Base-by-base conservation (phyloP, 2,329 filamentous ascomycete genomes). In the Gnomoniopsis smithogilvyi region DNA sequence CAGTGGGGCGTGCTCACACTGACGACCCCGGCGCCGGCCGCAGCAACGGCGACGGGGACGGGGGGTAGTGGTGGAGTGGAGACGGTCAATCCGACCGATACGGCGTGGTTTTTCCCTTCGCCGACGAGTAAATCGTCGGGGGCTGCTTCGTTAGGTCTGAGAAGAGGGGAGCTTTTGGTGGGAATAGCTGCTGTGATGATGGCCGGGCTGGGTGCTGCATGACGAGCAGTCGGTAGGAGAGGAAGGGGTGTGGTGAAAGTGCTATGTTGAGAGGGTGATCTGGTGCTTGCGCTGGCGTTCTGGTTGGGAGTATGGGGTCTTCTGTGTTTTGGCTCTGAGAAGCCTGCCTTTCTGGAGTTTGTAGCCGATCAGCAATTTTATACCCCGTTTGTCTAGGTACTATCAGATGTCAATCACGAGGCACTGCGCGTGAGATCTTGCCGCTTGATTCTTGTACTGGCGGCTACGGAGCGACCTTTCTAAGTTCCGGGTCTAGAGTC, bases 1-100 rank as follows among this genome's bases (percentile, higher is more conserved):
- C 66, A 68, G 21, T 81, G 77, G 78, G 78, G 73, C 7, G 68
- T 72, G 26, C 64, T 81, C 60, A 80, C 78, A 2, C 69, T 81
- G 64, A 69, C 74, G 2, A 72, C 72, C 3, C 64, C 70, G 12
- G 75, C 75, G 22, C 65, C 70, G 14, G 60, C 68, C 34, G 70
- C 72, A 3, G 62, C 53, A 19, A 64, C 67, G 12, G 65, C 50
- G 8, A 24, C 38, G 38, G 38, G 49, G 43, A 33, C 53, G 8
- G 60, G 59, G 36, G 61, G 60, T 26, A 49, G 57, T 22, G 45
- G 62, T 8, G 34, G 58, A 50, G 60, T 59, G 17, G 51, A 52
- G 30, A 38, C 41, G 1, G 41, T 53, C 12, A 56, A 58, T 30
- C 56, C 61, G 2, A 59, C 58, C 6, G 59, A 63, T 22, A 63